These are phyloP conservation scores for Coccomyxa subellipsoidea DNA, from an alignment of 163 green algal species.

Conservation along the genomic window DNA sequence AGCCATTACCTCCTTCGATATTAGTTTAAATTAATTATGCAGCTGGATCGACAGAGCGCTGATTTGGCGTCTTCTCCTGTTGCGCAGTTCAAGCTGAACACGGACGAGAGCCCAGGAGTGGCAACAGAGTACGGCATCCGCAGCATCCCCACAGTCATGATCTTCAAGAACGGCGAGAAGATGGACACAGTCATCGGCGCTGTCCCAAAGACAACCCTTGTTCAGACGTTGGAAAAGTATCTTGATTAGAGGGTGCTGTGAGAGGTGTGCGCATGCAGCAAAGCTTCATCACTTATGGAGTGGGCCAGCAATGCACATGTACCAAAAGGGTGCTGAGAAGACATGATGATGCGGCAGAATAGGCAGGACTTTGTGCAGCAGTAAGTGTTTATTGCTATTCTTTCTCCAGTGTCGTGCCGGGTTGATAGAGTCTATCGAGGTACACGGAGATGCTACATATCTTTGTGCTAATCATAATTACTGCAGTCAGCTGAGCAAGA, in stretches of 20 bases:
- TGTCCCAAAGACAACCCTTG: conserved; percentile 88
- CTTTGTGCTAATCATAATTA: no score
- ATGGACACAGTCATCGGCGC: conserved; percentile 94
- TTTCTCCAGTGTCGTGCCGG: not conserved
- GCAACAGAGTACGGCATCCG: conserved; percentile 96
- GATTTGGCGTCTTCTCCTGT: no score
- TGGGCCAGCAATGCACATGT: not conserved
- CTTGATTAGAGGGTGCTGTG: conserved; percentile 26
- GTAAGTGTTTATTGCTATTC: not conserved
- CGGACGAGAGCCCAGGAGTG: conserved; percentile 89
- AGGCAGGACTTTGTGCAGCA: not conserved
- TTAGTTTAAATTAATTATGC: no score
- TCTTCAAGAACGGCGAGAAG: conserved; percentile 78
- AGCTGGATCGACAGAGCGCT: no score
- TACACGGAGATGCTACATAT: no score
- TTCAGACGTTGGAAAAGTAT: conserved; percentile 91
- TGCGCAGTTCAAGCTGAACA: conserved; percentile 95
- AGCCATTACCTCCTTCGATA: no score
- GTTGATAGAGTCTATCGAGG: not conserved
- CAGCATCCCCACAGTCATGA: conserved; percentile 95
- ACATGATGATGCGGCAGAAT: not conserved
- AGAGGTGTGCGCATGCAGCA: not conserved
- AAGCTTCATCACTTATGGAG: not conserved
- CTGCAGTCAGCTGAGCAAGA: no score
- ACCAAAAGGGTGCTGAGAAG: not conserved